These are phyloP conservation scores for Solanum paucissectum DNA, from an alignment of 257 asterid species.

Conservation along the genomic window DNA sequence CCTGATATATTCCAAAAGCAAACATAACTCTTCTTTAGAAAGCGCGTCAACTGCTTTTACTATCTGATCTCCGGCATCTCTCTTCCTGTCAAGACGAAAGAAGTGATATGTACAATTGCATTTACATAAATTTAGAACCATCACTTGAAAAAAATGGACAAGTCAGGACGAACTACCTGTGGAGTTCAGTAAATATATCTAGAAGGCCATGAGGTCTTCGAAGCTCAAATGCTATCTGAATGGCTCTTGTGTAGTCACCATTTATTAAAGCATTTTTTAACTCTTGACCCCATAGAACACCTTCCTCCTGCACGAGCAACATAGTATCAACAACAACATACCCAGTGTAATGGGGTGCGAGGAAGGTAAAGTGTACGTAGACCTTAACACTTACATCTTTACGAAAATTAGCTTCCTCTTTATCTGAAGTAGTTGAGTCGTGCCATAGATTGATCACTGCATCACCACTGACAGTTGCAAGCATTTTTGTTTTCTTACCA, in stretches of 20 bases:
- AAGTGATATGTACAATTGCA: neutral
- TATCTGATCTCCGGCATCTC: slow-evolving; percentile 25
- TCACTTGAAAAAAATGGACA: neutral
- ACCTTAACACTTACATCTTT: slow-evolving; percentile 51
- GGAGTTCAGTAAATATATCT: slow-evolving; percentile 38
- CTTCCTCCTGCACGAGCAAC: slow-evolving; percentile 61
- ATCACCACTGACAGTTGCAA: slow-evolving; percentile 92
- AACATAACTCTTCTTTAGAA: slow-evolving; percentile 42
- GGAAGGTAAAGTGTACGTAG: too few species aligned
- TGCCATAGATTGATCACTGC: slow-evolving; percentile 91
- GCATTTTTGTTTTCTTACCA: slow-evolving; percentile 85
- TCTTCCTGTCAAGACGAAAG: slow-evolving; percentile 36
- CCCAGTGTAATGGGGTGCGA: too few species aligned
- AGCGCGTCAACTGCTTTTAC: slow-evolving; percentile 49
- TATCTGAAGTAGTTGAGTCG: slow-evolving; percentile 76
- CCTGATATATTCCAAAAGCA: slow-evolving; percentile 64
- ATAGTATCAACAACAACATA: neutral
- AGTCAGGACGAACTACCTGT: slow-evolving; percentile 38
- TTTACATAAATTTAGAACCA: neutral
- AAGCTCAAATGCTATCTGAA: slow-evolving; percentile 85
- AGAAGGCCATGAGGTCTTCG: slow-evolving; percentile 71
- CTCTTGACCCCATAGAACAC: slow-evolving; percentile 74
- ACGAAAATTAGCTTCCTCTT: slow-evolving; percentile 70
- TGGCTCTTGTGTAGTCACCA: slow-evolving; percentile 64
- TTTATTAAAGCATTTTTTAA: slow-evolving; percentile 78